Percentiles rank a stretch among this genome's conserved stretches.
phyloP scores from a whole-genome alignment of 2,329 filamentous ascomycete species.

The Herpomyces periplanetae region DNA sequence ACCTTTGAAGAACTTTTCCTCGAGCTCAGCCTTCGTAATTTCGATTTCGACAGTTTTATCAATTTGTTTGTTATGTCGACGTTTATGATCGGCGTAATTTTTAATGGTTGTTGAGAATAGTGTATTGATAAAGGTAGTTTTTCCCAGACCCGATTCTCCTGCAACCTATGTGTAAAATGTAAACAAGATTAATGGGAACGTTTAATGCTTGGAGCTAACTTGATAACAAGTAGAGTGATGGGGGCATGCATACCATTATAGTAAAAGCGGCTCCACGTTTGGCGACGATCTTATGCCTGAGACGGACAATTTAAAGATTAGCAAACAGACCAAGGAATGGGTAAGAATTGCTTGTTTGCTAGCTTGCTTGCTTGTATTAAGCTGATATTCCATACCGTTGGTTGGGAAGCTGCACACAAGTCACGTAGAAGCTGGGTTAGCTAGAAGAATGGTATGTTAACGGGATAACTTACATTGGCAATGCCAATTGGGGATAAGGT shows the following conservation, averaged over 20 bases:
- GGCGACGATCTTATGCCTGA: constrained; percentile 27
- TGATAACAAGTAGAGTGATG: constrained; percentile 1
- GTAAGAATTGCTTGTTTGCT: too few species aligned
- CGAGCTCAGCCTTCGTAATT: constrained; percentile 95
- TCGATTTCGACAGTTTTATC: constrained; percentile 99
- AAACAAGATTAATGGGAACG: constrained; percentile 4
- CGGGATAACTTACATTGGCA: constrained; percentile 22
- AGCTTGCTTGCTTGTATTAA: too few species aligned
- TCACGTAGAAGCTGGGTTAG: background rate
- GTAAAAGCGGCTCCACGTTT: constrained; percentile 88
- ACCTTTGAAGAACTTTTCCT: constrained; percentile 99
- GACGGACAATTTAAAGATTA: constrained; percentile 6
- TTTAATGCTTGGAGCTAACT: background rate
- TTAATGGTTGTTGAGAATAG: constrained; percentile 99
- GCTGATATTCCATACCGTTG: constrained; percentile 14
- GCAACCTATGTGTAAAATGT: constrained; percentile 31
- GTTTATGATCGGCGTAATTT: constrained; percentile 99
- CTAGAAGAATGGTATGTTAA: constrained; percentile 1
- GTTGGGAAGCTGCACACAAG: constrained; percentile 17
- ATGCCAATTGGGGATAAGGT: constrained; percentile 27
- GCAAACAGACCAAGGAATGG: constrained; percentile 4
- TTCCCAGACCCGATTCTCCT: constrained; percentile 88
- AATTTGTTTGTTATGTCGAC: constrained; percentile 92
- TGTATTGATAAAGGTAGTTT: constrained; percentile 99
- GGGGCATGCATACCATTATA: constrained; percentile 71